Conservation (phyloP, 1,284 basidiomycete species). For the Chiua sp. region DNA sequence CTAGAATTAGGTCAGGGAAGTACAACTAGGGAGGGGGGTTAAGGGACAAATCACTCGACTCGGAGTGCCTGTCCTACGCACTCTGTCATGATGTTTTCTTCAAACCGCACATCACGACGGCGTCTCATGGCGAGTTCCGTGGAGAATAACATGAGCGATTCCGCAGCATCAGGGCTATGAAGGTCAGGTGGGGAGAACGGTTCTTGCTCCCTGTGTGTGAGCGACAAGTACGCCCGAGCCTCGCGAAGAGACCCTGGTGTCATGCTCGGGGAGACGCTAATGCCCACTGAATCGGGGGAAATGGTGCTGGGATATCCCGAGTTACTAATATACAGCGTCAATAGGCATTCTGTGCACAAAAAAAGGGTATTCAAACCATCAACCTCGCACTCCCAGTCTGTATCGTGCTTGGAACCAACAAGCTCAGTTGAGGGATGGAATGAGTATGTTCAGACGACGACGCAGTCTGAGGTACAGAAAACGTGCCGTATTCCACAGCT, state of each 20-base stretch:
- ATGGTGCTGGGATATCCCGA: conserved; percentile 37
- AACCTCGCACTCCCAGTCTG: conserved; percentile 23
- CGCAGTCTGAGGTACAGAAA: conserved; percentile 11
- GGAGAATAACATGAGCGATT: conserved; percentile 39
- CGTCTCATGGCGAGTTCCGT: conserved; percentile 32
- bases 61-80: conserved; percentile 38
- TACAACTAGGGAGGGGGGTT: conserved; percentile 30
- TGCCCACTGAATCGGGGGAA: conserved; percentile 40
- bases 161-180: conserved; percentile 29
- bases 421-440: conserved; percentile 32
- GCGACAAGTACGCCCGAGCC: conserved; percentile 37
- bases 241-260: conserved; percentile 41
- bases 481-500: conserved; percentile 16
- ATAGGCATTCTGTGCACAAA: too few relatives aligned
- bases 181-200: conserved; percentile 11
- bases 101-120: conserved; percentile 41
- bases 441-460: conserved; percentile 13
- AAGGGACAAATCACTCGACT: conserved; percentile 38
- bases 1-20: conserved; percentile 19
- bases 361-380: conserved; percentile 2
- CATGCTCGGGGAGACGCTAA: conserved; percentile 36
- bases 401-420: conserved; percentile 32
- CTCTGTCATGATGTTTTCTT: conserved; percentile 39
- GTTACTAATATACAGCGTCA: conserved; percentile 25
- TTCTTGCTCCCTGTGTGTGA: conserved; percentile 28